phyloP scores from a whole-genome alignment of 2,329 filamentous ascomycete genomes.

The Paraphaeosphaeria sporulosa region DNA sequence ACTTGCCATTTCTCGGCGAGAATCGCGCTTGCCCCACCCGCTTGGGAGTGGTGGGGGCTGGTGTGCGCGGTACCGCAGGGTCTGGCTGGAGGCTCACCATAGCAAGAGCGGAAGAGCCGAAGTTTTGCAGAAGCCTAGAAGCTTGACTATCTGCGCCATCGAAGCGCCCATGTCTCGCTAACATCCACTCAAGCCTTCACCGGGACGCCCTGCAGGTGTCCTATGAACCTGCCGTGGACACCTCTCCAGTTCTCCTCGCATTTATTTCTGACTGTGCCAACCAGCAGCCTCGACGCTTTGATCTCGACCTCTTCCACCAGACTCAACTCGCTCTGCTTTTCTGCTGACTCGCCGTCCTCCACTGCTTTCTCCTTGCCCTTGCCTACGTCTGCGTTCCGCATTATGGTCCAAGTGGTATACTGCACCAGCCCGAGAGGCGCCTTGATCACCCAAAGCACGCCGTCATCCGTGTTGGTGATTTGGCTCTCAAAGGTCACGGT shows the following conservation, averaged over 20 bases:
- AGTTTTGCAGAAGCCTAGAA: no score
- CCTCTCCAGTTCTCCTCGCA: conserved; percentile 48
- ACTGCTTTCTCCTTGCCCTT: conserved; percentile 21
- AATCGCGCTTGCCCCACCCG: no score
- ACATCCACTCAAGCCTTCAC: conserved; percentile 15
- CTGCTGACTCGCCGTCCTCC: conserved; percentile 13
- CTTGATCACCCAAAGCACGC: conserved; percentile 44
- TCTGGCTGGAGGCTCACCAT: no score
- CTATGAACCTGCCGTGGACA: conserved; percentile 40
- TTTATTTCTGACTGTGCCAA: conserved; percentile 46
- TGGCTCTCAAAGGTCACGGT: conserved; percentile 44
- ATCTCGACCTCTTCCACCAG: conserved; percentile 49
- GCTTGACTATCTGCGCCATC: background rate
- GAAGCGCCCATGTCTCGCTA: background rate
- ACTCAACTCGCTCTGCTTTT: conserved; percentile 36
- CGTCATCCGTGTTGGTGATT: conserved; percentile 44
- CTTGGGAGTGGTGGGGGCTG: no score
- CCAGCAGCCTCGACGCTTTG: conserved; percentile 39
- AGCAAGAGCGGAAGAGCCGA: no score
- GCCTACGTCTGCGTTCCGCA: conserved; percentile 28
- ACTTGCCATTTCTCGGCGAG: no score
- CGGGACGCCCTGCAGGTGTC: conserved; percentile 27
- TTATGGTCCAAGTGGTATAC: conserved; percentile 40
- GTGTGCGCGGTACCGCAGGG: no score
- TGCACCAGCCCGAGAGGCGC: conserved; percentile 46